Evolutionary conservation across 2,329 filamentous ascomycete species (phyloP).

Genomic region (Fusarium sarcochroum): DNA sequence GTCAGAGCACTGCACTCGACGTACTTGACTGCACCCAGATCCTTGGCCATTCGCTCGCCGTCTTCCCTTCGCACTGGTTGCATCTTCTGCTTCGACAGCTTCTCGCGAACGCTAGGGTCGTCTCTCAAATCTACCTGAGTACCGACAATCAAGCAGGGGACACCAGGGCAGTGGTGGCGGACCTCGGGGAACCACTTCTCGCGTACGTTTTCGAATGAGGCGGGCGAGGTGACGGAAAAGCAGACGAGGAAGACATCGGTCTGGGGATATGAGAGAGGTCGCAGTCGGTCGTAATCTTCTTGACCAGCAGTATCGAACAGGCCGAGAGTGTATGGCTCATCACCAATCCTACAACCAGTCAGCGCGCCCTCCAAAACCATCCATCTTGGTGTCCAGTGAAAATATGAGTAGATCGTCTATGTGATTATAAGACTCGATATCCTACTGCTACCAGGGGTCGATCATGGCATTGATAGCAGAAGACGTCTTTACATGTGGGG

Average conservation of each 20-base stretch:
- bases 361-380: slow-evolving; percentile 22
- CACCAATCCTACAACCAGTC: slow-evolving; percentile 83
- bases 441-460: slow-evolving; percentile 7
- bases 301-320: slow-evolving; percentile 99
- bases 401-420: slow-evolving; percentile 9
- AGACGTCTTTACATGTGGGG: slow-evolving; percentile 25
- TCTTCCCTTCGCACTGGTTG: slow-evolving; percentile 91
- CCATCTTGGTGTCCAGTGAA: slow-evolving; percentile 1
- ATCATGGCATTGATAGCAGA: slow-evolving; percentile 14
- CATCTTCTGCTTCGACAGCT: slow-evolving; percentile 97
- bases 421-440: slow-evolving; percentile 14
- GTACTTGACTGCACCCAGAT: slow-evolving; percentile 97
- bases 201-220: slow-evolving; percentile 98
- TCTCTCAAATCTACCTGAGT: slow-evolving; percentile 97
- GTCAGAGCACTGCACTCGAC: slow-evolving; percentile 98
- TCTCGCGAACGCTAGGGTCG: slow-evolving; percentile 87
- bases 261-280: slow-evolving; percentile 96
- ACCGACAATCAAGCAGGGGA: slow-evolving; percentile 97
- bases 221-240: slow-evolving; percentile 97
- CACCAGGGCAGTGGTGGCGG: slow-evolving; percentile 97
- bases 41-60: slow-evolving; percentile 96
- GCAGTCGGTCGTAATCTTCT: slow-evolving; percentile 98
- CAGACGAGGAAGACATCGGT: slow-evolving; percentile 99
- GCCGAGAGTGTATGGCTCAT: slow-evolving; percentile 97
- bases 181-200: slow-evolving; percentile 99